Percentiles rank a stretch among this genome's conserved stretches.
phyloP scores from a whole-genome alignment of 1,284 basidiomycete species.

The Takashimella tepidaria region DNA sequence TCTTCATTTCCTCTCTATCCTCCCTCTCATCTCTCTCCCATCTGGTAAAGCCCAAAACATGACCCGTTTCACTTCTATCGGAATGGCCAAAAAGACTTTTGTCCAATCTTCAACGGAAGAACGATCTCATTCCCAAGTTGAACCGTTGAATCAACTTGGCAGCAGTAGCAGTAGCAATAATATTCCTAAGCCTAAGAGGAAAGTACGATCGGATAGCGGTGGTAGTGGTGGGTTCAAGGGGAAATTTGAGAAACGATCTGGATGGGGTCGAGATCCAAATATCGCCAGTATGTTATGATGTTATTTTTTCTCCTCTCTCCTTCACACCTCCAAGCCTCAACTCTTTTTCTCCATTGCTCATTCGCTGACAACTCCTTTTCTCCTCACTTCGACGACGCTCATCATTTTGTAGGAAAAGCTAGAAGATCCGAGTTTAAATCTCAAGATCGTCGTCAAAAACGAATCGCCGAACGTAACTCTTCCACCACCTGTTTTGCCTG shows the following conservation, averaged over 20 bases:
- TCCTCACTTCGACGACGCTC: too few species aligned
- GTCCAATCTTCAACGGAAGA: slow-evolving; percentile 45
- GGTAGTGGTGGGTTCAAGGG: slow-evolving; percentile 1
- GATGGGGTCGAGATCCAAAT: slow-evolving; percentile 40
- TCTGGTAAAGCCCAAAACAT: too few species aligned
- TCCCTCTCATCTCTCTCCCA: too few species aligned
- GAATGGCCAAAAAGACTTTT: slow-evolving; percentile 43
- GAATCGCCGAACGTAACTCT: slow-evolving; percentile 58
- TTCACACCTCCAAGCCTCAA: too few species aligned
- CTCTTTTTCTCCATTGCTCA: background rate
- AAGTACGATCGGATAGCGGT: background rate
- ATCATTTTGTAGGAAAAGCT: too few species aligned
- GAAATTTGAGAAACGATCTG: slow-evolving; percentile 14
- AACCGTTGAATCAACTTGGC: slow-evolving; percentile 11
- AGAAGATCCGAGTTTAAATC: too few species aligned
- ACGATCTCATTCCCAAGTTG: too few species aligned
- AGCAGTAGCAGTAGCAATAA: background rate
- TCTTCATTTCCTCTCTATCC: too few species aligned
- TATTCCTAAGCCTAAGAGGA: background rate
- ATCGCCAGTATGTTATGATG: slow-evolving; percentile 37
- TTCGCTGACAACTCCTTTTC: slow-evolving; percentile 3
- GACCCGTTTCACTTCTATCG: slow-evolving; percentile 48
- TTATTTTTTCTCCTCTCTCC: background rate
- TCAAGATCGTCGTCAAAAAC: slow-evolving; percentile 62
- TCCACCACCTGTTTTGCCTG: slow-evolving; percentile 81